Percentiles rank a stretch among this genome's conserved stretches.
Conservation (phyloP, 2,329 filamentous ascomycete genomes). For the Talaromyces islandicus region DNA sequence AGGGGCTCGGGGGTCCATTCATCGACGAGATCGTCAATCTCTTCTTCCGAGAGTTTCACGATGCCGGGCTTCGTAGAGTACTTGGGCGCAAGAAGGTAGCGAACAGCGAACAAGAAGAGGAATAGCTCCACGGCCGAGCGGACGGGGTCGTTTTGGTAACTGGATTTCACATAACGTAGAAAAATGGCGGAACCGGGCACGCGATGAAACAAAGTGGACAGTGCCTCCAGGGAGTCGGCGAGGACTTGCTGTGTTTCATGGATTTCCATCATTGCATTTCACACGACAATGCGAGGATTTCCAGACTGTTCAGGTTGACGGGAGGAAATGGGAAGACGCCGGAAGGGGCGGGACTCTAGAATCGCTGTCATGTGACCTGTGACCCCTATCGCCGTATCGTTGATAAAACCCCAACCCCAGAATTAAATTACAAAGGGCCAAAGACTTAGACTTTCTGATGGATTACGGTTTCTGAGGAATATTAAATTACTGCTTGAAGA, state of each 20-base stretch:
- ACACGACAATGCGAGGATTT: neutral
- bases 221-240: conserved; percentile 49
- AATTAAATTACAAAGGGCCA: neutral
- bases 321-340: neutral
- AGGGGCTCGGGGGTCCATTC: conserved; percentile 95
- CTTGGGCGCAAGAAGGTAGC: conserved; percentile 84
- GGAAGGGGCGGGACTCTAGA: neutral
- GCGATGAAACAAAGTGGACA: conserved; percentile 69
- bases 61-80: conserved; percentile 92
- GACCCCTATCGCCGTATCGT: too few species aligned
- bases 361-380: neutral
- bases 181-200: conserved; percentile 92
- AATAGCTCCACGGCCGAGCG: conserved; percentile 90
- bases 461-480: neutral
- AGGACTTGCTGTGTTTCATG: conserved; percentile 51
- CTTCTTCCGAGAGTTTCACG: conserved; percentile 85
- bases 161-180: conserved; percentile 90
- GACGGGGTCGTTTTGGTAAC: conserved; percentile 95
- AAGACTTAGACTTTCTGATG: neutral
- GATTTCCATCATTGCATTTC: conserved; percentile 46
- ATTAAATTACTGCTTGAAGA: neutral
- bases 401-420: neutral
- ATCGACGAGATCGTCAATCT: conserved; percentile 94
- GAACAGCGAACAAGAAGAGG: conserved; percentile 89
- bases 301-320: neutral